These are phyloP conservation scores for Fusarium heterosporum DNA, from an alignment of 2,329 filamentous ascomycete genomes.

Conservation along the genomic window DNA sequence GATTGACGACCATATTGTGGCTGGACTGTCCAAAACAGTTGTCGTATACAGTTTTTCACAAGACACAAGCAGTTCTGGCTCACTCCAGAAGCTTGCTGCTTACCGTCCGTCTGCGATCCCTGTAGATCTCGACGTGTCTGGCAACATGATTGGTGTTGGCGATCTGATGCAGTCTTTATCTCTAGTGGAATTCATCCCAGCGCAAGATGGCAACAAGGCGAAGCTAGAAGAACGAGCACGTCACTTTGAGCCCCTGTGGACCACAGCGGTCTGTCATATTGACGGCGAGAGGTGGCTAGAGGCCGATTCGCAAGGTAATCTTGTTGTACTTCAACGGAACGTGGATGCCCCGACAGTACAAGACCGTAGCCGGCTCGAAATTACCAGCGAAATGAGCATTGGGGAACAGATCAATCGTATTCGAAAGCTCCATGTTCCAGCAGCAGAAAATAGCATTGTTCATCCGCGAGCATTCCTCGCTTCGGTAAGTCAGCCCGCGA, in stretches of 20 bases:
- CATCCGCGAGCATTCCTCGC: slow-evolving; percentile 87
- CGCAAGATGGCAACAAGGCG: slow-evolving; percentile 67
- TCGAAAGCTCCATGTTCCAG: slow-evolving; percentile 75
- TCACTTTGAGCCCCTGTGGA: slow-evolving; percentile 85
- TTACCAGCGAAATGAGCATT: slow-evolving; percentile 84
- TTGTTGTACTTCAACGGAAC: slow-evolving; percentile 83
- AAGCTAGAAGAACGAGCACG: slow-evolving; percentile 79
- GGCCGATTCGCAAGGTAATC: slow-evolving; percentile 87
- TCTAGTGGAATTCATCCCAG: slow-evolving; percentile 76
- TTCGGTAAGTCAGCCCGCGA: slow-evolving; percentile 70
- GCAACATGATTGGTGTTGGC: slow-evolving; percentile 81
- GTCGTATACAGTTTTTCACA: slow-evolving; percentile 68
- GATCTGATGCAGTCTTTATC: slow-evolving; percentile 95
- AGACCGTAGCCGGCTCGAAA: slow-evolving; percentile 76
- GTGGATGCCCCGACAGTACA: slow-evolving; percentile 77
- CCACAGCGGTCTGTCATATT: slow-evolving; percentile 80
- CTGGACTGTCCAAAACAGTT: slow-evolving; percentile 90
- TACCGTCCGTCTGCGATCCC: slow-evolving; percentile 88
- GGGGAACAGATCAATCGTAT: slow-evolving; percentile 96
- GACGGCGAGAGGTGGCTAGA: slow-evolving; percentile 82
- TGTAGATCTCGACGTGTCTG: slow-evolving; percentile 80
- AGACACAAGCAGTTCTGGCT: slow-evolving; percentile 65
- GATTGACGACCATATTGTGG: slow-evolving; percentile 81
- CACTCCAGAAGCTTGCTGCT: slow-evolving; percentile 76
- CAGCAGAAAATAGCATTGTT: slow-evolving; percentile 73